Percentiles rank a stretch among this genome's conserved stretches.
Conservation (phyloP, 352 stramenopile species). For the Albugo candida region DNA sequence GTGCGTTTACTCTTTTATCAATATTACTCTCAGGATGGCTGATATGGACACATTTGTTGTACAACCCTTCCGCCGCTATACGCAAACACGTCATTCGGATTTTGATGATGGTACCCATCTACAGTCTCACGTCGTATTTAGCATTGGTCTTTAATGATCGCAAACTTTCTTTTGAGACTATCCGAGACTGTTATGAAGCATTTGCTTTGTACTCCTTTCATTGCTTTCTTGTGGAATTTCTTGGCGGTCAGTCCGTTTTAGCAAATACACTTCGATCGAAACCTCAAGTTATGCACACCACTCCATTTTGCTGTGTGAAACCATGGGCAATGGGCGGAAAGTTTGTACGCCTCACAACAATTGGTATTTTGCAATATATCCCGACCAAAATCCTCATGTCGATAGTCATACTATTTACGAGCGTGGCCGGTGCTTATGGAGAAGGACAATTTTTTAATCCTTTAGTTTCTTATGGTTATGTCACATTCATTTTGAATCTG, state of each 20-base stretch:
- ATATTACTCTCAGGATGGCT: conserved; percentile 73
- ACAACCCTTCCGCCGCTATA: conserved; percentile 61
- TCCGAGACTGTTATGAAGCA: conserved; percentile 85
- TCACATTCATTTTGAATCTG: conserved; percentile 78
- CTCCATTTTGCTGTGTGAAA: conserved; percentile 73
- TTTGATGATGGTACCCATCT: conserved; percentile 87
- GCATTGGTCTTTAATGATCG: conserved; percentile 79
- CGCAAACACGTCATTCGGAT: conserved; percentile 87
- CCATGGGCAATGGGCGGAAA: conserved; percentile 85
- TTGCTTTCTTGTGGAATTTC: conserved; percentile 82
- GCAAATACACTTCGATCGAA: conserved; percentile 74
- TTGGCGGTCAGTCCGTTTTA: conserved; percentile 66
- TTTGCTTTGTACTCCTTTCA: conserved; percentile 89
- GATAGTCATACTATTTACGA: conserved; percentile 74
- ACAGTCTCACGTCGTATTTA: conserved; percentile 81
- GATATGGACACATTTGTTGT: conserved; percentile 77
- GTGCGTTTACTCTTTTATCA: conserved; percentile 67
- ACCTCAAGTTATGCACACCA: conserved; percentile 54
- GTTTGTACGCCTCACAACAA: conserved; percentile 83
- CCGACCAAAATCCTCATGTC: conserved; percentile 76
- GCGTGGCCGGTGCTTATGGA: conserved; percentile 69
- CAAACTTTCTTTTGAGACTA: conserved; percentile 79
- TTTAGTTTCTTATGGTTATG: conserved; percentile 68
- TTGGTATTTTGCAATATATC: conserved; percentile 88
- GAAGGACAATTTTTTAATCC: conserved; percentile 78